Percentiles rank a stretch among this genome's conserved stretches.
Evolutionary conservation across 2,329 filamentous ascomycete species (phyloP).

Genomic region (Nothophoma quercina): DNA sequence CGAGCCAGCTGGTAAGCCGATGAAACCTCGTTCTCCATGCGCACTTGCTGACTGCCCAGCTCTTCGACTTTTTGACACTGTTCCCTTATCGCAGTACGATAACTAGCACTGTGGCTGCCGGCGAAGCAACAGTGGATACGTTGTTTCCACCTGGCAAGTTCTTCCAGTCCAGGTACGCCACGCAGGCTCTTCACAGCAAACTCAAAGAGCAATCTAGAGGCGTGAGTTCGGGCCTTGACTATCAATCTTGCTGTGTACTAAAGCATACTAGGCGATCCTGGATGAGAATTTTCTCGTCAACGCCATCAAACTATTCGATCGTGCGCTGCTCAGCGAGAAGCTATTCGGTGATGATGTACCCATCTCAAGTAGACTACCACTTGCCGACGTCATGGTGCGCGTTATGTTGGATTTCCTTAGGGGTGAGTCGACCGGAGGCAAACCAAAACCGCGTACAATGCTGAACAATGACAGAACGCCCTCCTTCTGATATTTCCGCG

Average conservation of each 20-base stretch:
- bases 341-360: constrained; percentile 34
- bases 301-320: constrained; percentile 39
- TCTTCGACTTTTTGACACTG: constrained; percentile 45
- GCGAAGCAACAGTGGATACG: constrained; percentile 27
- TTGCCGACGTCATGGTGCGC: constrained; percentile 39
- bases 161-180: constrained; percentile 47
- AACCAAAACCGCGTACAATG: constrained; percentile 1
- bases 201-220: constrained; percentile 43
- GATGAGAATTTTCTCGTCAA: constrained; percentile 44
- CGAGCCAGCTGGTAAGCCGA: constrained; percentile 37
- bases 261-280: constrained; percentile 34
- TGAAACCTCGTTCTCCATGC: not conserved
- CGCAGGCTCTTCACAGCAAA: constrained; percentile 38
- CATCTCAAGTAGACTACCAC: constrained; percentile 30
- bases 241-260: constrained; percentile 3
- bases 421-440: constrained; percentile 30
- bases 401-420: constrained; percentile 45
- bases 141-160: constrained; percentile 47
- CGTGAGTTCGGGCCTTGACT: constrained; percentile 24
- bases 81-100: constrained; percentile 43
- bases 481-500: constrained; percentile 38
- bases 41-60: constrained; percentile 29
- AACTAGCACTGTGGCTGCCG: constrained; percentile 36
- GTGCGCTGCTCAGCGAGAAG: constrained; percentile 38
- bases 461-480: constrained; percentile 46